Evolutionary conservation across 441 rosid species (phyloP).

Genomic region (Flueggea neowawraea): DNA sequence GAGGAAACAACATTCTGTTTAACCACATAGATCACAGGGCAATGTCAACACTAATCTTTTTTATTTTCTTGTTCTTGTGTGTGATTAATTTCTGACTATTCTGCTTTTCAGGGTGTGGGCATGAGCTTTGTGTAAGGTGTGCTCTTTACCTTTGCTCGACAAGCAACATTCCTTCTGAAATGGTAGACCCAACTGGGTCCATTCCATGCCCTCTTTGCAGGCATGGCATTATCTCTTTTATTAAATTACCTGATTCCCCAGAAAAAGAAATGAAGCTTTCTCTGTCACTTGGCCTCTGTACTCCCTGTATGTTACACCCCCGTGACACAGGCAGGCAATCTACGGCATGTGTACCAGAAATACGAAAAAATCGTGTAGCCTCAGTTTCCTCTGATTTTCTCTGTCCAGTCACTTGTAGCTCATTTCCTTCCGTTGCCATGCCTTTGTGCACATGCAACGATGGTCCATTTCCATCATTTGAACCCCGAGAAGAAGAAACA

Average conservation of each 20-base stretch:
- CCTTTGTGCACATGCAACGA: constrained; percentile 88
- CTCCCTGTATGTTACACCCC: constrained; percentile 87
- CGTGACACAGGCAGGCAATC: constrained; percentile 51
- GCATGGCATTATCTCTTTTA: constrained; percentile 75
- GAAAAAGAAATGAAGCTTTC: constrained; percentile 63
- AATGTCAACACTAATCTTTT: no score
- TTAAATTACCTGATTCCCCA: constrained; percentile 64
- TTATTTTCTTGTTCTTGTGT: neutral
- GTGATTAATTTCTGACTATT: no score
- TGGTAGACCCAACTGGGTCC: constrained; percentile 69
- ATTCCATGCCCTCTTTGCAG: constrained; percentile 97
- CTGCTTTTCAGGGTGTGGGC: constrained; percentile 86
- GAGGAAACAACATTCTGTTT: no score
- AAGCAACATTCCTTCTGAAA: constrained; percentile 64
- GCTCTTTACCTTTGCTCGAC: constrained; percentile 93
- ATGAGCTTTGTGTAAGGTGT: constrained; percentile 88
- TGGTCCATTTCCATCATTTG: constrained; percentile 79
- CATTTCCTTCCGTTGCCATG: constrained; percentile 83
- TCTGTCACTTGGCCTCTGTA: constrained; percentile 79
- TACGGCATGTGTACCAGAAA: constrained; percentile 51
- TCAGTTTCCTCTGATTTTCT: constrained; percentile 82
- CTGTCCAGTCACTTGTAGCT: constrained; percentile 93
- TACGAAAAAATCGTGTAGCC: constrained; percentile 57
- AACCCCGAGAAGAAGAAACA: constrained; percentile 49
- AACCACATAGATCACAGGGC: no score